Evolutionary conservation across 1,284 basidiomycete genomes (phyloP).

Genomic region (Ceratobasidium theobromae): DNA sequence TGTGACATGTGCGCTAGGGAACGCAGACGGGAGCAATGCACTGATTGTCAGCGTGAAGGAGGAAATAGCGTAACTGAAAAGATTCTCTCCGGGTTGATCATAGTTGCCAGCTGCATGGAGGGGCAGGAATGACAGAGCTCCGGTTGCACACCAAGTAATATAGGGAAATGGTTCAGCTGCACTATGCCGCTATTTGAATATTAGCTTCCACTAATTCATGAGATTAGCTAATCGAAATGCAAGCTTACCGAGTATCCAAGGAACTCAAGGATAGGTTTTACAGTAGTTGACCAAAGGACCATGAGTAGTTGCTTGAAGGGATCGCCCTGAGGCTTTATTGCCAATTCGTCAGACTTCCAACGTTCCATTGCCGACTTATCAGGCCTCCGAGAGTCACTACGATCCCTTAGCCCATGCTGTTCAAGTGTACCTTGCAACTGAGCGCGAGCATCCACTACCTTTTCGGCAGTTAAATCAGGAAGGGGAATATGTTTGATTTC

Average conservation of each 20-base stretch:
- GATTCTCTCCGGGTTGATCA: no score
- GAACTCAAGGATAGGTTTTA: slow-evolving; percentile 19
- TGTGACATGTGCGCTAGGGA: background rate
- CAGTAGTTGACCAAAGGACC: slow-evolving; percentile 12
- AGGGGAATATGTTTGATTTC: slow-evolving; percentile 27
- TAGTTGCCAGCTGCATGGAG: no score
- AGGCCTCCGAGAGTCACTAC: background rate
- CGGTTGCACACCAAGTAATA: slow-evolving; percentile 15
- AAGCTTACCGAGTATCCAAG: background rate
- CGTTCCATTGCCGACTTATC: background rate
- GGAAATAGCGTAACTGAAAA: no score
- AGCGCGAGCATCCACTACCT: background rate
- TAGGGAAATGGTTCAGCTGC: background rate
- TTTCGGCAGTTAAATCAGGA: background rate
- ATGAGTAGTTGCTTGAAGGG: background rate
- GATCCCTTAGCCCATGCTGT: background rate
- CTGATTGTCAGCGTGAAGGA: no score
- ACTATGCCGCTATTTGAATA: background rate
- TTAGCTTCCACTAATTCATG: background rate
- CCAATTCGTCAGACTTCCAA: no score
- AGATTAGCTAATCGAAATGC: background rate
- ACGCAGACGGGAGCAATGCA: slow-evolving; percentile 5
- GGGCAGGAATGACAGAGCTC: background rate
- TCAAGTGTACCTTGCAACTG: background rate
- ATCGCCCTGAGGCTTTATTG: no score